phyloP scores from a whole-genome alignment of 1,284 basidiomycete species.

The Cutaneotrichosporon sp. region DNA sequence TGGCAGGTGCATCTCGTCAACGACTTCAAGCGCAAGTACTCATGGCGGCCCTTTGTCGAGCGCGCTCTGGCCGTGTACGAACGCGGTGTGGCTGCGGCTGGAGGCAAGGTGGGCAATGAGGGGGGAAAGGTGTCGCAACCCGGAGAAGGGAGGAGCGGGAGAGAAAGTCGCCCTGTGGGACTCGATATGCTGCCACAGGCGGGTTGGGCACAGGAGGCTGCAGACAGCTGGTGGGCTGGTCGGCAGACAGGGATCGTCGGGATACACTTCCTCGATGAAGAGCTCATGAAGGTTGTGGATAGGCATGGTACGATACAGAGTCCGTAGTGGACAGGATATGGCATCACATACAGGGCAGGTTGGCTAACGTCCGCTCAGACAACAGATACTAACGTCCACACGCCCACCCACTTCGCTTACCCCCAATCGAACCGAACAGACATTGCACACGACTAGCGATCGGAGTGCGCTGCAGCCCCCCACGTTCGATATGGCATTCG shows the following conservation, averaged over 20 bases:
- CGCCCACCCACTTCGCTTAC: too few relatives aligned
- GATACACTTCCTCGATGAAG: constrained; percentile 15
- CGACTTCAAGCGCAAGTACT: constrained; percentile 13
- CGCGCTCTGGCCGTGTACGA: constrained; percentile 2
- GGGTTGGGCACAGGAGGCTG: neutral
- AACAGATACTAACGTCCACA: too few relatives aligned
- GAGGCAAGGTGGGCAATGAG: neutral
- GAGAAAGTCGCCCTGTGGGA: neutral
- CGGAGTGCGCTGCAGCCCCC: too few relatives aligned
- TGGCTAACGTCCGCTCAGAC: too few relatives aligned
- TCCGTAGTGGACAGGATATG: neutral
- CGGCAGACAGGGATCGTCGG: neutral
- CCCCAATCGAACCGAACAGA: too few relatives aligned
- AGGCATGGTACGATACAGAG: neutral
- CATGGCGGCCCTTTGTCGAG: constrained; percentile 12
- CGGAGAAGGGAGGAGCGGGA: neutral
- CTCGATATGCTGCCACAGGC: constrained; percentile 11
- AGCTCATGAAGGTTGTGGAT: constrained; percentile 2
- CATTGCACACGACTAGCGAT: too few relatives aligned
- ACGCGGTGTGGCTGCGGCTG: neutral
- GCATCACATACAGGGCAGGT: neutral
- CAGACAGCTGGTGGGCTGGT: constrained; percentile 9
- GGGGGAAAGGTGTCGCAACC: neutral
- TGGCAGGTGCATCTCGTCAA: constrained; percentile 19
- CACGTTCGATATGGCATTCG: too few relatives aligned